phyloP scores from a whole-genome alignment of 768 basidiomycete species.

The Lactarius trivialis region DNA sequence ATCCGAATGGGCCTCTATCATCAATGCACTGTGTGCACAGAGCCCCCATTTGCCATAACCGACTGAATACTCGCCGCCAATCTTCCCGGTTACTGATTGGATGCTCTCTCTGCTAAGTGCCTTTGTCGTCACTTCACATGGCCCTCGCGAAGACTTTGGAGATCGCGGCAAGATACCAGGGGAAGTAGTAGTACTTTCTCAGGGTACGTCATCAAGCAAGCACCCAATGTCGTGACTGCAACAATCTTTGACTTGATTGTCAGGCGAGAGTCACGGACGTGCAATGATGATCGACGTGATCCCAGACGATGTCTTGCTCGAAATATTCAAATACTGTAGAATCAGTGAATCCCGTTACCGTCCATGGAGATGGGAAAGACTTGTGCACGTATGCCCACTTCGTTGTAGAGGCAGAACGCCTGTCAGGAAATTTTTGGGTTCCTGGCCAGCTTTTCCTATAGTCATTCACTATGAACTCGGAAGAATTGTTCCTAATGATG shows the following conservation, averaged over 20 bases:
- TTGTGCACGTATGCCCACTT: not conserved
- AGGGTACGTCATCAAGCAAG: not conserved
- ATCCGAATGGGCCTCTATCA: too few relatives aligned
- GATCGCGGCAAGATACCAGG: too few relatives aligned
- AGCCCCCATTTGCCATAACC: too few relatives aligned
- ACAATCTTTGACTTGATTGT: too few relatives aligned
- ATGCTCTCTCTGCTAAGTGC: too few relatives aligned
- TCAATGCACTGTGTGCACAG: too few relatives aligned
- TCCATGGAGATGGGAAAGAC: not conserved
- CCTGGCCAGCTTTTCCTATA: not conserved
- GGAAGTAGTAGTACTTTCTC: too few relatives aligned
- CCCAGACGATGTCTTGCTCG: not conserved
- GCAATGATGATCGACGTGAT: not conserved
- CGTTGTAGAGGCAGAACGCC: not conserved
- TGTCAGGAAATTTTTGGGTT: not conserved
- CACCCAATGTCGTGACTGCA: not conserved
- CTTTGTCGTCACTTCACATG: too few relatives aligned
- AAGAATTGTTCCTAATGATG: not conserved
- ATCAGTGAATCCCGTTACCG: too few relatives aligned
- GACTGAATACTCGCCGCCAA: too few relatives aligned
- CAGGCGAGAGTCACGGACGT: not conserved
- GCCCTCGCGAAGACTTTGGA: too few relatives aligned
- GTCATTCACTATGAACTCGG: not conserved
- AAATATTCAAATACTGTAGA: not conserved
- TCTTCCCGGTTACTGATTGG: too few relatives aligned